A percentile compares a stretch with the other conserved stretches of the same genome.
Conservation (phyloP, 2,329 filamentous ascomycete species). For the Colletotrichum shisoi region DNA sequence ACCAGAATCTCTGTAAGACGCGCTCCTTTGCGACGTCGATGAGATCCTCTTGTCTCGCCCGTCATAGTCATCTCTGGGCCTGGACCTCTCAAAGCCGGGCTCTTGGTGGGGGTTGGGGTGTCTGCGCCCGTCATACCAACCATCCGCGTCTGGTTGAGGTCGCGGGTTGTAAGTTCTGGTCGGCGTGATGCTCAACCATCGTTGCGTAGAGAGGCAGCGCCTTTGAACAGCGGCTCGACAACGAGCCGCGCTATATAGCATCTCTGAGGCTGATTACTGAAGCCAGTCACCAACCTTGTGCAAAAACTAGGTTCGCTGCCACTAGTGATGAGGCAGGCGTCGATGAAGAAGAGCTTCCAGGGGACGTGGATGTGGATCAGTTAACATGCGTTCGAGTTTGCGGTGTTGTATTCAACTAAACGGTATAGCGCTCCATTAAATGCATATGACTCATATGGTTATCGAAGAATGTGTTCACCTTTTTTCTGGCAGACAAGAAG, state of each 20-base stretch:
- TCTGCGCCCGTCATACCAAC: conserved; percentile 10
- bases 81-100: not conserved
- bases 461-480: not conserved
- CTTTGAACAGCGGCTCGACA: conserved; percentile 16
- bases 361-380: not conserved
- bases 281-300: not conserved
- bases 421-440: not conserved
- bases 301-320: not conserved
- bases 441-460: not conserved
- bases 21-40: not conserved
- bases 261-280: not conserved
- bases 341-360: not conserved
- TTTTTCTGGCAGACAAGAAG: too few relatives aligned
- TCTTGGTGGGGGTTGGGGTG: conserved; percentile 10
- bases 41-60: not conserved
- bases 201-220: not conserved
- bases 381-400: conserved; percentile 9
- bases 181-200: conserved; percentile 16
- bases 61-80: not conserved
- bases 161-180: conserved; percentile 16
- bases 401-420: conserved; percentile 2
- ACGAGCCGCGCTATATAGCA: not conserved
- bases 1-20: not conserved
- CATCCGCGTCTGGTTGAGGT: conserved; percentile 4
- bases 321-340: not conserved